Evolutionary conservation across 1,284 basidiomycete genomes (phyloP).

Genomic region (Phaffia rhodozyma): DNA sequence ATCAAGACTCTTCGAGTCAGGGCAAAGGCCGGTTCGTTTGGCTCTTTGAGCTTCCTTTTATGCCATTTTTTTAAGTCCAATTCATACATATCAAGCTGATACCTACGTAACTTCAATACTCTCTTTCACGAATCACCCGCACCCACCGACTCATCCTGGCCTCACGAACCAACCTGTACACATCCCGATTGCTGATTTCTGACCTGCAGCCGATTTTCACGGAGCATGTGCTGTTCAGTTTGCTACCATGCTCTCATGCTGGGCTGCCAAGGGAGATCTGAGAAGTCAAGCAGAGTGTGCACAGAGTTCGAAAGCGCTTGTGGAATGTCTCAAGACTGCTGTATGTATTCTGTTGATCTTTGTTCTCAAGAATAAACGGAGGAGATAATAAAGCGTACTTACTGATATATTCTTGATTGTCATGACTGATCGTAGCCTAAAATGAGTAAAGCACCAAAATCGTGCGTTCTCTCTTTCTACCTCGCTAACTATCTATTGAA

Average conservation of each 20-base stretch:
- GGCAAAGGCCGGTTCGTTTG: too few relatives aligned
- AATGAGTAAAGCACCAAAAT: conserved; percentile 1
- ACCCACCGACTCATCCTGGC: too few relatives aligned
- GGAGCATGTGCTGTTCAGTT: conserved; percentile 10
- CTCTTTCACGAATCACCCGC: too few relatives aligned
- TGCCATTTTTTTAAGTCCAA: too few relatives aligned
- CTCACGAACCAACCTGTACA: too few relatives aligned
- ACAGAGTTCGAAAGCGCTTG: not conserved
- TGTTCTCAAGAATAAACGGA: not conserved
- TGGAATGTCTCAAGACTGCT: conserved; percentile 8
- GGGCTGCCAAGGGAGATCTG: conserved; percentile 16
- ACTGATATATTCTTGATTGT: not conserved
- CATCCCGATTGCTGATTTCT: too few relatives aligned
- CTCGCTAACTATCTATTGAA: not conserved
- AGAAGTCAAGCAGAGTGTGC: not conserved
- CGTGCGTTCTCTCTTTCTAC: conserved; percentile 1
- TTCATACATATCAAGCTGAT: too few relatives aligned
- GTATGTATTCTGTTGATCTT: not conserved
- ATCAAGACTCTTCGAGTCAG: too few relatives aligned
- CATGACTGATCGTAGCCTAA: not conserved
- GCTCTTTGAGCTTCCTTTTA: too few relatives aligned
- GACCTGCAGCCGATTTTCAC: too few relatives aligned
- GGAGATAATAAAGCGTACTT: too few relatives aligned
- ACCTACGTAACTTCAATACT: too few relatives aligned
- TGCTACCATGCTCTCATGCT: conserved; percentile 15